phyloP scores from a whole-genome alignment of 148 eudicot genomes.

The Talinum fruticosum region DNA sequence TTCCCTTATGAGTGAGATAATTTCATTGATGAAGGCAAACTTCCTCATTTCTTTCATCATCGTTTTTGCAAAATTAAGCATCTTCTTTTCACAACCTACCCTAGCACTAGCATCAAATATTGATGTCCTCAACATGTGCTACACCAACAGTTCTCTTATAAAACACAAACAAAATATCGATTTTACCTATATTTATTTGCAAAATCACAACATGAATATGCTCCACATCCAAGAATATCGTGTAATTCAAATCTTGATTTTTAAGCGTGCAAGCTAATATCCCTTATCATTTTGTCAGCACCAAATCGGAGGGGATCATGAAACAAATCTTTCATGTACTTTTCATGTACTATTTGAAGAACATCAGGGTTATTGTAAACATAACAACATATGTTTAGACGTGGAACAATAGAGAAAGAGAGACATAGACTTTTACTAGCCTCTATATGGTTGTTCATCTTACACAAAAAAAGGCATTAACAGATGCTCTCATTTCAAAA shows the following conservation, averaged over 20 bases:
- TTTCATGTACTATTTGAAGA: constrained; percentile 50
- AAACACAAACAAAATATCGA: constrained; percentile 8
- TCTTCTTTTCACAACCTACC: constrained; percentile 77
- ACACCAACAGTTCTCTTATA: constrained; percentile 92
- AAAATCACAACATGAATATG: background rate
- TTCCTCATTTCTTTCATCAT: constrained; percentile 62
- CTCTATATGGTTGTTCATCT: background rate
- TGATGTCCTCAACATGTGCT: constrained; percentile 90
- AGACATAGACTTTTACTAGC: background rate
- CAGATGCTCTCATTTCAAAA: background rate
- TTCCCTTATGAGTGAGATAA: constrained; percentile 45
- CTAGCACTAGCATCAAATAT: constrained; percentile 51
- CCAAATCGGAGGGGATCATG: constrained; percentile 94
- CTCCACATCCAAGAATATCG: background rate
- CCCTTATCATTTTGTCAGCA: constrained; percentile 81
- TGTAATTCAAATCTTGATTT: background rate
- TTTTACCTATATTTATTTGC: background rate
- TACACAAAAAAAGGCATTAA: background rate
- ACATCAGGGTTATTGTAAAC: constrained; percentile 68
- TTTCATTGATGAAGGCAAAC: constrained; percentile 53
- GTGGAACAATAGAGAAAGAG: background rate
- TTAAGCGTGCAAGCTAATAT: background rate
- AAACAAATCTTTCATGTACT: constrained; percentile 64
- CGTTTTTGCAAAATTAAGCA: constrained; percentile 76
- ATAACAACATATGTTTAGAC: background rate